Base-by-base conservation (phyloP, 2,329 filamentous ascomycete species). In the Fusarium sp. region DNA sequence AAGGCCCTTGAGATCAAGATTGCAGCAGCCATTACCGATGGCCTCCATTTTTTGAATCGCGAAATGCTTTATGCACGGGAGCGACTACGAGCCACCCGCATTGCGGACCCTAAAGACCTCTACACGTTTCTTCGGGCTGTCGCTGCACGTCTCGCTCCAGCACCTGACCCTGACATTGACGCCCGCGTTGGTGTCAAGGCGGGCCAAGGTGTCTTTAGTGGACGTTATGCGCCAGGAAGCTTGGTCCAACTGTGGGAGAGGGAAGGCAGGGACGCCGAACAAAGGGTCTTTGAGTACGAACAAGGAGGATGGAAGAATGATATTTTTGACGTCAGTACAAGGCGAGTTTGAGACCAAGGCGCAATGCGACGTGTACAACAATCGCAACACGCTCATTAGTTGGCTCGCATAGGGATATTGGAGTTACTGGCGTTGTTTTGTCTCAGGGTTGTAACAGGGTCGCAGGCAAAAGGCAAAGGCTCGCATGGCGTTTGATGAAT, bases 171-270 rank as follows among this genome's bases (percentile, higher is more conserved):
- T 2, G 92, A 97, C 77, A 72, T 97, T 1, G 91, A 96, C 68
- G 85, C 90, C 2, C 84, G 92, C 4, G 82, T 97, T 17, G 94
- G 94, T 2, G 82, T 97, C 11, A 86, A 87, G 24, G 83, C 84
- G 8, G 84, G 84, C 5, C 58, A 72, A 6, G 87, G 86, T 13
- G 82, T 95, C 0, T 98, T 98, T 83, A 89, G 90, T 72, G 93
- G 92, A 6, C 87, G 94, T 3, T 98, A 97, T 81, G 91, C 95
- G 1, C 95, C 95, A 0, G 95, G 94, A 1, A 97, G 94, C 78
- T 83, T 98, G 26, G 92, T 96, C 52, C 94, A 92, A 81, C 80
- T 97, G n/a, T 97, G 94, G 93, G 88, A 95, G 70, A 91, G 94
- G 69, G 92, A 97, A 80, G 94, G 89, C 0, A 81, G 83, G 22